Evolutionary conservation across 2,329 filamentous ascomycete genomes (phyloP).

Genomic region (Corinectria fuckeliana): DNA sequence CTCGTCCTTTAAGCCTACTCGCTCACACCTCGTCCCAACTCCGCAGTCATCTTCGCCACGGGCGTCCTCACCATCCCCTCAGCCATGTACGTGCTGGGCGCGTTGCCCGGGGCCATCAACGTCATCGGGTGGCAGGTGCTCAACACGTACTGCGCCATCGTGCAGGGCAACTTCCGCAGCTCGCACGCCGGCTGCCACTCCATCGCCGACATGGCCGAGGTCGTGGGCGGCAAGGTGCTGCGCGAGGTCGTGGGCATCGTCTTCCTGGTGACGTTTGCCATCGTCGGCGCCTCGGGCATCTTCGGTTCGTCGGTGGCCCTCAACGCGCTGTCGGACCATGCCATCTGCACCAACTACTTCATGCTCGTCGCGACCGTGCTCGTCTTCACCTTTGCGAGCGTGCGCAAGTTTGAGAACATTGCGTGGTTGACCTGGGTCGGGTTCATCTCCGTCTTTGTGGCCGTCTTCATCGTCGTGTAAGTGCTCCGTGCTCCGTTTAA

Average conservation of each 20-base stretch:
- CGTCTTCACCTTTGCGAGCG: slow-evolving; percentile 56
- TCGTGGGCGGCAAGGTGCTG: slow-evolving; percentile 58
- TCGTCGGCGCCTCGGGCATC: slow-evolving; percentile 63
- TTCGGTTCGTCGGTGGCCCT: slow-evolving; percentile 64
- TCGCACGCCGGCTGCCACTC: slow-evolving; percentile 48
- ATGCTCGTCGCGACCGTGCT: slow-evolving; percentile 58
- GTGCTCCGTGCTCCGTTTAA: slow-evolving; percentile 21
- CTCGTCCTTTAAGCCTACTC: neutral
- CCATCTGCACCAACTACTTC: slow-evolving; percentile 65
- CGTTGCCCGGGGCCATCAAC: slow-evolving; percentile 50
- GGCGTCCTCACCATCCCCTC: slow-evolving; percentile 51
- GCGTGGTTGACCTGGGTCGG: slow-evolving; percentile 68
- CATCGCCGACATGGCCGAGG: slow-evolving; percentile 55
- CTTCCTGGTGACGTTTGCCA: slow-evolving; percentile 63
- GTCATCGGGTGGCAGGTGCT: slow-evolving; percentile 50
- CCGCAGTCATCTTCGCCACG: slow-evolving; percentile 51
- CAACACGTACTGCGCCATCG: slow-evolving; percentile 49
- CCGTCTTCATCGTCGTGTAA: slow-evolving; percentile 62
- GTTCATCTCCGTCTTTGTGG: slow-evolving; percentile 63
- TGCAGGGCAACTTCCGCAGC: slow-evolving; percentile 50
- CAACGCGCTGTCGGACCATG: slow-evolving; percentile 65
- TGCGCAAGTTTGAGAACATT: slow-evolving; percentile 66
- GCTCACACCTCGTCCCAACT: neutral
- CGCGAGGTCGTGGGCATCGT: slow-evolving; percentile 61
- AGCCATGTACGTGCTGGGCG: slow-evolving; percentile 51